Evolutionary conservation across 129 eudicot genomes (phyloP), one percentile per base, ranked within the genome.

Genomic region (Flaveria linearis): DNA sequence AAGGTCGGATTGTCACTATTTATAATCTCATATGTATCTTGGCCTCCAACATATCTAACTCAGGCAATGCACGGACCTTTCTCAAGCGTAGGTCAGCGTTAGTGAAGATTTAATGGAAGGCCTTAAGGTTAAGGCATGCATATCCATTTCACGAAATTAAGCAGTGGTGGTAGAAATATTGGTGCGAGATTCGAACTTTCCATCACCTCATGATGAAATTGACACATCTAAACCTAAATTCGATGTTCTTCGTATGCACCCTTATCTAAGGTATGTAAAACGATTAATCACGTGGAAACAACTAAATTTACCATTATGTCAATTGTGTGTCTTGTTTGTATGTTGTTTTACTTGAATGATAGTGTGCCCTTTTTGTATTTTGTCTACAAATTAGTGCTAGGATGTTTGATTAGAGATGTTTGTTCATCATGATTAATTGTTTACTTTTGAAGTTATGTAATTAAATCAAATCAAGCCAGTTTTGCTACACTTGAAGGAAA

Each of bases 201-300:
- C 82, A 90, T 67, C 96, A 5, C 97, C 93, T 4, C 96, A 91
- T 26, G 28, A 26, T 81, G 83, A 73, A 53, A 87, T 83, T 83
- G 98, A 91, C 82, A 86, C 88, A n/a, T 84, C 93, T 23, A 94
- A 91, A 75, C 96, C 98, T 73, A 94, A 94, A 74, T 94, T 82
- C 68, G 91, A 94, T 61, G 97, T 91, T 74, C 97, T 94, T 47
- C 97, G 89, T 68, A 94, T 94, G 97, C 91, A 91, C 71, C 98
- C 98, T 77, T 91, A 91, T 80, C 96, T 97, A 57, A 91, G 97
- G 98, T 94, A 73, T 52, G 50, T 11, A 20, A 67, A 7, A 23
- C 41, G 51, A 33, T 45, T 67, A 53, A n/a, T 25, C 7, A 12
- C 1, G 28, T 26, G 0, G 28, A 26, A 26, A 26, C 28, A 26